These are phyloP conservation scores for Beauveria pseudobassiana DNA, from an alignment of 2,329 filamentous ascomycete genomes.

Conservation along the genomic window DNA sequence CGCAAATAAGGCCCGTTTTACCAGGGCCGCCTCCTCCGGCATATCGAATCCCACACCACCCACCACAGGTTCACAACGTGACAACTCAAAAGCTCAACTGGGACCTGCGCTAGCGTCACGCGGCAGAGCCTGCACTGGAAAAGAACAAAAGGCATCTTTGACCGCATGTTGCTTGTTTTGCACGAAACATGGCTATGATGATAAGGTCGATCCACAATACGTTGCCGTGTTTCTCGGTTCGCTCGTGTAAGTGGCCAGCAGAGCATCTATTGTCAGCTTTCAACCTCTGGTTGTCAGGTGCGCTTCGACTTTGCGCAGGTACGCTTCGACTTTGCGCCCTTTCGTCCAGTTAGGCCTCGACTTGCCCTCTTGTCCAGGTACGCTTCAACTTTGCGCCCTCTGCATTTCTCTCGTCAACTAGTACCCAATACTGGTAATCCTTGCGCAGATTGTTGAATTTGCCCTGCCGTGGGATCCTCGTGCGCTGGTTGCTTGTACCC, in stretches of 20 bases:
- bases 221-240: not conserved
- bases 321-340: too few relatives aligned
- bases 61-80: too few relatives aligned
- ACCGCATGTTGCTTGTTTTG: not conserved
- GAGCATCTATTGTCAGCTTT: too few relatives aligned
- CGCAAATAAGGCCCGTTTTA: conserved; percentile 2
- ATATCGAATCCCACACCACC: conserved; percentile 1
- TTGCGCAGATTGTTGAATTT: not conserved
- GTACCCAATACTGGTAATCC: too few relatives aligned
- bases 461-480: not conserved
- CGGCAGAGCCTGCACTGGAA: not conserved
- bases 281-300: not conserved
- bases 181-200: not conserved
- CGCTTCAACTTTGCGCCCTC: not conserved
- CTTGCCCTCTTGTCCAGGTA: not conserved
- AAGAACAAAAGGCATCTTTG: not conserved
- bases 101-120: conserved; percentile 11
- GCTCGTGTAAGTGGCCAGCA: not conserved
- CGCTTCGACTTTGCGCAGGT: not conserved
- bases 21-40: not conserved
- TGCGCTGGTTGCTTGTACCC: not conserved
- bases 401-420: not conserved
- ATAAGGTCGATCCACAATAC: not conserved
- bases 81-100: not conserved
- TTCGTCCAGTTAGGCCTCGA: too few relatives aligned